Evolutionary conservation across 2,329 filamentous ascomycete species (phyloP).

Genomic region (Davidsoniella eucalypti): DNA sequence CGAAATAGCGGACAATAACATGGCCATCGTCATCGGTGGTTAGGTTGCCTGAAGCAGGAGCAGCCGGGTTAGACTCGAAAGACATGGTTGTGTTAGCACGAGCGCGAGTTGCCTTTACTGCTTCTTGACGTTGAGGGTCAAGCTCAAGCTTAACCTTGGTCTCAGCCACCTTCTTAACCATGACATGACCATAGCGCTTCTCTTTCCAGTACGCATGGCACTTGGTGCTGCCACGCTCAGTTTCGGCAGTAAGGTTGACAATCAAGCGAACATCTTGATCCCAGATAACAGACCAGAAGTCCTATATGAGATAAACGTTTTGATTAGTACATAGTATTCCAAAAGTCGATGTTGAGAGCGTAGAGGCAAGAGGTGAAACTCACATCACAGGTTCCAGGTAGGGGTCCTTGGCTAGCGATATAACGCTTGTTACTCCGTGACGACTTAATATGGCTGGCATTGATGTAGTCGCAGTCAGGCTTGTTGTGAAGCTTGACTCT

Average conservation of each 20-base stretch:
- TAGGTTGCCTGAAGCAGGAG: neutral
- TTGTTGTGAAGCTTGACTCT: constrained; percentile 63
- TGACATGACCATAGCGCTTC: constrained; percentile 60
- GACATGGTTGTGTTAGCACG: constrained; percentile 20
- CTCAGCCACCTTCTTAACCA: constrained; percentile 63
- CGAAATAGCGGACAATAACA: constrained; percentile 76
- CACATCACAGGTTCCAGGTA: constrained; percentile 82
- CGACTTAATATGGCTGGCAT: constrained; percentile 74
- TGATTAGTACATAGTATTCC: constrained; percentile 18
- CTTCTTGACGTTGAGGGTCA: constrained; percentile 20
- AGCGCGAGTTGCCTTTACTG: constrained; percentile 22
- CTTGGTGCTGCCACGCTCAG: constrained; percentile 84
- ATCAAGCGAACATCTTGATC: constrained; percentile 90
- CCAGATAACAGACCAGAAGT: constrained; percentile 97
- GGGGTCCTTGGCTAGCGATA: constrained; percentile 86
- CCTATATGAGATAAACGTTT: constrained; percentile 30
- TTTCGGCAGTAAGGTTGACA: constrained; percentile 90
- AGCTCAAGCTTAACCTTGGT: constrained; percentile 67
- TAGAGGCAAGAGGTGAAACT: constrained; percentile 18
- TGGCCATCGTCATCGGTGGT: constrained; percentile 44
- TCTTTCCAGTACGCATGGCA: constrained; percentile 87
- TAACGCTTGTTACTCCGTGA: constrained; percentile 77
- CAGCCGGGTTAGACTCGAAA: constrained; percentile 10
- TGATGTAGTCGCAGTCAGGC: constrained; percentile 76
- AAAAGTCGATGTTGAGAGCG: neutral